A percentile compares a stretch with the other conserved stretches of the same genome.
Evolutionary conservation across 2,329 filamentous ascomycete species (phyloP).

Genomic region (Aspergillus brunneoviolaceus): DNA sequence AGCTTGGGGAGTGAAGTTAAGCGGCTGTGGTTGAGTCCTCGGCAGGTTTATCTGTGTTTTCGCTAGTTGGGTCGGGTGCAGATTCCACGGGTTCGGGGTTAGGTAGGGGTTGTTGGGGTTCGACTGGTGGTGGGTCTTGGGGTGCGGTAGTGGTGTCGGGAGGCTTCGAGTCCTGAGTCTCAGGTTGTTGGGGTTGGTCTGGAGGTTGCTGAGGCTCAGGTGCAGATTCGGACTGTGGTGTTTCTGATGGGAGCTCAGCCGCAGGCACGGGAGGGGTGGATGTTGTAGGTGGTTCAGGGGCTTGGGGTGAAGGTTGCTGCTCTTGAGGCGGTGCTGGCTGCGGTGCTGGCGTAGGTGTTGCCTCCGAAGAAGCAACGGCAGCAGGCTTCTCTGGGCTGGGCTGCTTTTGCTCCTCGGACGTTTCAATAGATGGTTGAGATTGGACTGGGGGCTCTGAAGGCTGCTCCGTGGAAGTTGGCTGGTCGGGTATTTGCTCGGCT

Average conservation of each 20-base stretch:
- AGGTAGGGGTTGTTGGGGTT: no score
- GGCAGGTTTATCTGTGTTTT: neutral
- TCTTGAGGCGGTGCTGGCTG: neutral
- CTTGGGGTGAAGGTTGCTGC: neutral
- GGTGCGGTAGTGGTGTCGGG: neutral
- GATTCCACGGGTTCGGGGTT: neutral
- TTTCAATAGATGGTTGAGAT: neutral
- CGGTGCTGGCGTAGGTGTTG: neutral
- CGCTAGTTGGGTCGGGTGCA: neutral
- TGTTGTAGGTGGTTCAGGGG: neutral
- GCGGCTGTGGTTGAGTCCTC: neutral
- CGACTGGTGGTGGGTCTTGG: no score
- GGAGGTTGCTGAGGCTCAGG: neutral
- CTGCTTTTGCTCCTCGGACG: neutral
- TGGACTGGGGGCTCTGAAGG: constrained; percentile 4
- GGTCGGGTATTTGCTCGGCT: neutral
- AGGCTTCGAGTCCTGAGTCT: neutral
- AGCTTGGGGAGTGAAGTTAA: neutral
- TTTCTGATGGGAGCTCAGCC: neutral
- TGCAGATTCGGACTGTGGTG: neutral
- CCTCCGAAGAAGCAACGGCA: neutral
- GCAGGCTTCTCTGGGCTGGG: constrained; percentile 1
- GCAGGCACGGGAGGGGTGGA: neutral
- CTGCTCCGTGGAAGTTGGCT: neutral
- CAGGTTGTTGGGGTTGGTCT: neutral